Base-by-base conservation (phyloP, 805 yeast species). In the Komagataella mondaviorum region DNA sequence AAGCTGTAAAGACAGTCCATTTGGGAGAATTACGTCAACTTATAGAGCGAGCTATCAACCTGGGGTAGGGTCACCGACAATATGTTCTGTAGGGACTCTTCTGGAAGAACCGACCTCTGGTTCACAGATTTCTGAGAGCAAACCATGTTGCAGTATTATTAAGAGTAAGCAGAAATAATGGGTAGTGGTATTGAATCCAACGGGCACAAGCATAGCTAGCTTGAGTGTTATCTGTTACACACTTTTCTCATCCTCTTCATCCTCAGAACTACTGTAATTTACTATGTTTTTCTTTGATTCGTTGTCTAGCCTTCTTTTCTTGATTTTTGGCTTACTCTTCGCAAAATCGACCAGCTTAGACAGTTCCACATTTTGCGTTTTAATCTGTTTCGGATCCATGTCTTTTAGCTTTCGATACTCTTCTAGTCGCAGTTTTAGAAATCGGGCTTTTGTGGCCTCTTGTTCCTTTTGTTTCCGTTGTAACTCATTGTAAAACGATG, bases 401-500 rank as follows among this genome's bases (percentile, higher is more conserved):
- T 12, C 16, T 39, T 48, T 44, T 44, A 43, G 6, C 17, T 47
- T 10, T 6, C 22, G 44, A 23, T 46, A 50, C 17, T 46, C 23
- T 16, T 52, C 51, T n/a, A 52, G 17, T 14, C 39, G 39, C 14
- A 10, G 39, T 5, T 14, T 2, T 12, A 30, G 23, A 43, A 45
- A 48, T 14, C 24, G 17, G 14, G 23, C 16, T 2, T 20, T 39
- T 20, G 6, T 24, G 16, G 24, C 12, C 24, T 43, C 48, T n/a
- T 45, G 44, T 1, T 24, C 44, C n/a, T 30, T 12, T n/a, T 47
- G 23, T n/a, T 18, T 39, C 6, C 39, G 16, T 6, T 36, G 30
- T 24, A 52, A 8, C 7, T 45, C 22, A 6, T 47, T 44, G 45
- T 53, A 53, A 43, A 51, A 53, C 14, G 16, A 43, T 1, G 46